Base-by-base conservation (phyloP, 2,329 filamentous ascomycete species). In the Colletotrichum trifolii region DNA sequence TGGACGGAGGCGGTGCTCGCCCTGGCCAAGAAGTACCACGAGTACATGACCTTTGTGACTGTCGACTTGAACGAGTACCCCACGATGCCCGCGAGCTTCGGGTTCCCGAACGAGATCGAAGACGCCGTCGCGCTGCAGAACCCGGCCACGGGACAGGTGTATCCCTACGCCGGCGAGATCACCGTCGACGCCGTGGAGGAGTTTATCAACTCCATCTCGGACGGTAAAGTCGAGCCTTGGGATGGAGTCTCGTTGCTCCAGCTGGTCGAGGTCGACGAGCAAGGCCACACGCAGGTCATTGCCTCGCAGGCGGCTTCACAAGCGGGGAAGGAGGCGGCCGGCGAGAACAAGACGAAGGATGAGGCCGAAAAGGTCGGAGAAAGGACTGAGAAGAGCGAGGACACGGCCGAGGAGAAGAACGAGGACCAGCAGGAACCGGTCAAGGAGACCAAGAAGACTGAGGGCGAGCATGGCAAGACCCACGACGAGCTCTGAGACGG, bases 21-120 rank as follows among this genome's bases (percentile, higher is more conserved):
- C 3, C 69, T 84, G 5, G 60, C 83, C 1, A 79, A 79, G 66
- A 78, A 78, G 68, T 84, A 82, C 71, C 69, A 74, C 58, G 81
- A 84, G 11, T 84, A 82, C 60, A 75, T 85, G 11, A 74, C 72
- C 59, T 85, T 85, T 64, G 78, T 82, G 4, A 83, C 80, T 1
- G 78, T 84, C 2, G 81, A 85, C 61, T 73, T 75, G 0, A 62
- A 69, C 36, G 81, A 84, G 64, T 85, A 85, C 67, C 76, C 74
- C 4, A 79, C 83, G 33, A 80, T 84, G 71, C 70, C 76, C 1
- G 63, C 69, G 8, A 73, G 74, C 42, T 71, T 85, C 54, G 83
- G 82, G 2, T 67, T 82, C 43, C 53, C 67, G 7, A 53, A 64
- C 1, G 73, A 69, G 5, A 58, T 63, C 3, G 52, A 53, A 9